Conservation (phyloP, 352 stramenopile species). For the Ophiocytium majus region DNA sequence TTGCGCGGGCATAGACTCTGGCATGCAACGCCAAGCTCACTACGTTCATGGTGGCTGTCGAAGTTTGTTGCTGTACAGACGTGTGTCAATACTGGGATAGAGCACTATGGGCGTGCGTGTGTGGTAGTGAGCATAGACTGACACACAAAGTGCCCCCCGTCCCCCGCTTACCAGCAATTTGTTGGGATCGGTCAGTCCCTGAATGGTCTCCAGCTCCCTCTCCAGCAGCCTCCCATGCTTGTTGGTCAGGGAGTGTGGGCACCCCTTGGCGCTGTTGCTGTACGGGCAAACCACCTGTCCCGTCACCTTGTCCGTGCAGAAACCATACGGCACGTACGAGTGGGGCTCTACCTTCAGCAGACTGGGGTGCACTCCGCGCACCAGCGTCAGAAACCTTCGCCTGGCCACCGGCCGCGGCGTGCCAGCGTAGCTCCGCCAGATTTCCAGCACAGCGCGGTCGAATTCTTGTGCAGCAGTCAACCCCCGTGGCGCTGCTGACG, state of each 20-base stretch:
- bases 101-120: neutral
- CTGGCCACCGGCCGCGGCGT: slow-evolving; percentile 35
- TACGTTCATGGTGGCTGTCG: neutral
- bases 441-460: slow-evolving; percentile 34
- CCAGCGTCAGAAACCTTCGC: slow-evolving; percentile 46
- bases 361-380: slow-evolving; percentile 31
- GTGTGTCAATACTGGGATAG: neutral
- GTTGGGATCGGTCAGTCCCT: slow-evolving; percentile 24
- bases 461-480: slow-evolving; percentile 5
- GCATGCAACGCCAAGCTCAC: neutral
- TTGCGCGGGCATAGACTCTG: neutral
- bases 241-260: slow-evolving; percentile 40
- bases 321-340: slow-evolving; percentile 35
- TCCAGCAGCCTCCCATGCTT: slow-evolving; percentile 43
- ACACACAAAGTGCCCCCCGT: too few relatives aligned
- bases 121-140: neutral
- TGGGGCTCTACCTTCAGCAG: slow-evolving; percentile 48
- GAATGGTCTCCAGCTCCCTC: slow-evolving; percentile 42
- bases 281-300: slow-evolving; percentile 51
- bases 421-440: slow-evolving; percentile 39
- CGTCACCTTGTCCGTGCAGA: slow-evolving; percentile 31
- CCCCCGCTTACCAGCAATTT: slow-evolving; percentile 31
- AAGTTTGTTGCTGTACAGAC: neutral
- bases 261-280: slow-evolving; percentile 47
- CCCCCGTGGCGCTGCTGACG: slow-evolving; percentile 16